Evolutionary conservation across 176 grass and related monocot genomes (phyloP), one percentile per base, ranked within the genome.

Genomic region (Oryza glumipatula): DNA sequence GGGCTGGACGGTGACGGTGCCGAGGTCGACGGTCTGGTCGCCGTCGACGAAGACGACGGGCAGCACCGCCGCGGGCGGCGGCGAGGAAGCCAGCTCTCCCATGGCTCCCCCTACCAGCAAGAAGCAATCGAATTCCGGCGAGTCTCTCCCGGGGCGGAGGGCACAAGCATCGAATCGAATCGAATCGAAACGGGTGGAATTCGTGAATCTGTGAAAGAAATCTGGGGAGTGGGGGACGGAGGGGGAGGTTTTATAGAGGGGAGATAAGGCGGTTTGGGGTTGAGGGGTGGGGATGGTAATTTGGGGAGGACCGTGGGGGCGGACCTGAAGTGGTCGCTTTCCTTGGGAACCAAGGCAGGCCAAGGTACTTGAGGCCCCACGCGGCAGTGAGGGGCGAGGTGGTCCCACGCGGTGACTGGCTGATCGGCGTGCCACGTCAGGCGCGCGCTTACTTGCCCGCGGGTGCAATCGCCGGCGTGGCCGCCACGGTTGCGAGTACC

Each of bases 41-140:
- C 92, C 92, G 66, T 98, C 92, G 32, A 89, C 82, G 85, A 95
- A 86, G 2, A 95, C 65, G 16, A 98, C 87, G 12, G 91, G 91
- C 11, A 98, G 73, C 23, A 74, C 76, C 16, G 72, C 73, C 1
- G 23, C 7, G 11, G 79, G 41, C 41, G 41, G 43, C 11, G 26
- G 73, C 45, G 86, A 80, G 4, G 78, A 17, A 4, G 80, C 43
- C 17, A 89, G 39, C 12, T 80, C 83, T 15, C 83, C 92, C 79
- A 94, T 91, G 35, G 77, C 69, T 9, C 4, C 23, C 30, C 61
- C 61, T 75, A 63, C 1, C 19, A 63, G 22, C 7, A n/a, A 21
- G 15, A 17, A 11, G 21, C 11, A 7, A 33, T 15, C 8, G 1
- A 19, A 13, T 19, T 39, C 76, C 68, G 78, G 48, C 48, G 83